These are phyloP conservation scores for Pinus taeda DNA, from an alignment of 75 land plant genomes.

Conservation along the genomic window DNA sequence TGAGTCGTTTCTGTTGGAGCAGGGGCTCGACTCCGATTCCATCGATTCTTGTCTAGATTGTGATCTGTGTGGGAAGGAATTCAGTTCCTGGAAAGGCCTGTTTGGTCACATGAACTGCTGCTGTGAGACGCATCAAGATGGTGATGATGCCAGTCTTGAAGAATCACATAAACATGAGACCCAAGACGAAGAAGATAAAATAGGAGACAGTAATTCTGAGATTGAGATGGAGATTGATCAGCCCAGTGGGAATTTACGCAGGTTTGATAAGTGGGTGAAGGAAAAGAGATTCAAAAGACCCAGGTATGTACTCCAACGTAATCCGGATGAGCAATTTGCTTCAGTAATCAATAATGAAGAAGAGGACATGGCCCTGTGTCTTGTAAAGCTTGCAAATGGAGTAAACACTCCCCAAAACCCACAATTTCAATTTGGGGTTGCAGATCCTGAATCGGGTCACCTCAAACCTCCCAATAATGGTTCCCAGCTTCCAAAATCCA, in stretches of 20 bases:
- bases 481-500: background rate
- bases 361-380: constrained; percentile 18
- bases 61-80: constrained; percentile 45
- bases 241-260: background rate
- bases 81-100: constrained; percentile 39
- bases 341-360: constrained; percentile 1
- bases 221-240: background rate
- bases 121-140: constrained; percentile 8
- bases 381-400: constrained; percentile 19
- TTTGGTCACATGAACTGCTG: constrained; percentile 52
- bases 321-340: background rate
- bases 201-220: background rate
- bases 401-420: background rate
- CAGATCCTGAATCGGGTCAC: background rate
- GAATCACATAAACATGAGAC: too few relatives aligned
- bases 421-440: background rate
- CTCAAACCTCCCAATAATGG: background rate
- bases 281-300: constrained; percentile 7
- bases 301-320: background rate
- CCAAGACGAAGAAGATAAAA: constrained; percentile 18
- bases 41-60: constrained; percentile 17
- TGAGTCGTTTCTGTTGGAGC: constrained; percentile 18
- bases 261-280: background rate
- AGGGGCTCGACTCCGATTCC: background rate
- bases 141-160: too few relatives aligned